A percentile compares a stretch with the other conserved stretches of the same genome.
These are phyloP conservation scores for Abrus pulchellus DNA, from an alignment of 306 rosid genomes.

Conservation along the genomic window DNA sequence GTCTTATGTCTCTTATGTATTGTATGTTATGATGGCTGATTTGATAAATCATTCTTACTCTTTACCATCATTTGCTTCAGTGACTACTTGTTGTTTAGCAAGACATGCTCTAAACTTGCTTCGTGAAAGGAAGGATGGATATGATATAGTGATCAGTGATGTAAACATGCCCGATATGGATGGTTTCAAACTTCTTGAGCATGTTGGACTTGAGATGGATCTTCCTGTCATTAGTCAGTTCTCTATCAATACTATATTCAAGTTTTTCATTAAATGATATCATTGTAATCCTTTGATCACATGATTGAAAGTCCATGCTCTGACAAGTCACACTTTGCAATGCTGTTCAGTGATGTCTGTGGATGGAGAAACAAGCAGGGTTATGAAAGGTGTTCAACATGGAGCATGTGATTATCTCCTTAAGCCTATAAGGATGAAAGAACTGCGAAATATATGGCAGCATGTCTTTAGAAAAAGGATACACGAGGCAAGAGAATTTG, in stretches of 20 bases:
- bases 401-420: conserved; percentile 99
- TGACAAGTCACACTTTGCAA: conserved; percentile 57
- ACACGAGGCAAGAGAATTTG: conserved; percentile 87
- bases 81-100: conserved; percentile 90
- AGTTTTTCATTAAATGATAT: conserved; percentile 49
- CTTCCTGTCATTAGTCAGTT: conserved; percentile 97
- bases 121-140: conserved; percentile 88
- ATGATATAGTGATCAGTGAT: conserved; percentile 94
- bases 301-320: conserved; percentile 48
- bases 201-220: conserved; percentile 99
- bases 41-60: conserved; percentile 36
- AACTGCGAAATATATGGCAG: conserved; percentile 94
- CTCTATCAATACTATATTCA: conserved; percentile 53
- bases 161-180: conserved; percentile 99
- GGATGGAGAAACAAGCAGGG: conserved; percentile 96
- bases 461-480: conserved; percentile 92
- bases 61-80: conserved; percentile 57
- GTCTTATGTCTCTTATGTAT: conserved; percentile 22
- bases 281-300: conserved; percentile 38
- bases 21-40: conserved; percentile 26
- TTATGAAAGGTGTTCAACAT: conserved; percentile 98
- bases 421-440: conserved; percentile 98
- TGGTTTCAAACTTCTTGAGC: conserved; percentile 98
- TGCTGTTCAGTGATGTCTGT: conserved; percentile 95
- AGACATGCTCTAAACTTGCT: conserved; percentile 84